phyloP scores from a whole-genome alignment of 2,329 filamentous ascomycete species.

The Shiraia sp. region DNA sequence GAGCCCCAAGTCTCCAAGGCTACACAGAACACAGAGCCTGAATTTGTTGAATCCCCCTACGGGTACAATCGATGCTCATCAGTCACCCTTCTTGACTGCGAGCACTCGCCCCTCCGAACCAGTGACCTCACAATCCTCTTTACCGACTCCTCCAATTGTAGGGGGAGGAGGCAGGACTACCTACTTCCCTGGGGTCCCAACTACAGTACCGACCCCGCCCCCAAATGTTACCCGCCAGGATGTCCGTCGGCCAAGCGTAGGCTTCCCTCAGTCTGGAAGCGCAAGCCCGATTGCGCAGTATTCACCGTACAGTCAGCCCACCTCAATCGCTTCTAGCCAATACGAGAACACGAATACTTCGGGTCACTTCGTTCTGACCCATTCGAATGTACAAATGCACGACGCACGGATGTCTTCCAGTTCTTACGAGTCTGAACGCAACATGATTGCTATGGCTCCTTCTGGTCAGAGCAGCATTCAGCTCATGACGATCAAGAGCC shows the following conservation, averaged over 20 bases:
- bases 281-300: slow-evolving; percentile 54
- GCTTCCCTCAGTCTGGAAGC: slow-evolving; percentile 48
- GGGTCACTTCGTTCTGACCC: slow-evolving; percentile 19
- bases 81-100: slow-evolving; percentile 53
- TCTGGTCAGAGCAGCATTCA: slow-evolving; percentile 54
- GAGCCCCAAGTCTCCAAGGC: slow-evolving; percentile 60
- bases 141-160: slow-evolving; percentile 49
- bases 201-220: slow-evolving; percentile 40
- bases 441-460: slow-evolving; percentile 52
- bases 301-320: slow-evolving; percentile 41
- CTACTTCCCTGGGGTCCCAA: slow-evolving; percentile 36
- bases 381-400: slow-evolving; percentile 15
- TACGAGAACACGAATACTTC: slow-evolving; percentile 41
- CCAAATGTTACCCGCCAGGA: slow-evolving; percentile 29
- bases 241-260: slow-evolving; percentile 33
- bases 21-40: slow-evolving; percentile 56
- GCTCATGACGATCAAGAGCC: slow-evolving; percentile 58
- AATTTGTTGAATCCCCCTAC: slow-evolving; percentile 49
- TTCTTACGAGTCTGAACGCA: slow-evolving; percentile 40
- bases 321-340: slow-evolving; percentile 38
- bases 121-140: slow-evolving; percentile 49
- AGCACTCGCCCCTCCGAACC: slow-evolving; percentile 49
- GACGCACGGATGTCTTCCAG: slow-evolving; percentile 40
- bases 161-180: slow-evolving; percentile 36
- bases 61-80: slow-evolving; percentile 54